Percentiles rank a stretch among this genome's conserved stretches.
These are phyloP conservation scores for Cyathus striatus DNA, from an alignment of 768 basidiomycete genomes.

Conservation along the genomic window DNA sequence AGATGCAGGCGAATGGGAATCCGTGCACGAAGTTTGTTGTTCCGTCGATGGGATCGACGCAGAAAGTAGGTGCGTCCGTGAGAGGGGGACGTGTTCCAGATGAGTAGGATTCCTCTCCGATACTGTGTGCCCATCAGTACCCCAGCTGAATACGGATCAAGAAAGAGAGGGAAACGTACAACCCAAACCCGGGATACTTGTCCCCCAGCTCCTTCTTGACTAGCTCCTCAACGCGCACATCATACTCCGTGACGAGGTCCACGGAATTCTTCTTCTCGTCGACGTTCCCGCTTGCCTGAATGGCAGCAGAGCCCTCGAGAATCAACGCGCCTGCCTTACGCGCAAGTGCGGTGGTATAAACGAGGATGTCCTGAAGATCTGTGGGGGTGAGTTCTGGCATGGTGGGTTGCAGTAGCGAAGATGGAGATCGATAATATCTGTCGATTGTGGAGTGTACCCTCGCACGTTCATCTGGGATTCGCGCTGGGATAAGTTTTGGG, in stretches of 20 bases:
- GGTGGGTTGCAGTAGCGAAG: constrained; percentile 13
- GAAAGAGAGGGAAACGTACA: constrained; percentile 40
- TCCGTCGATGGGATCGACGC: constrained; percentile 93
- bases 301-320: constrained; percentile 70
- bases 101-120: constrained; percentile 92
- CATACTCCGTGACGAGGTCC: constrained; percentile 93
- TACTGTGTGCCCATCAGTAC: constrained; percentile 36
- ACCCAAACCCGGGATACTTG: constrained; percentile 72
- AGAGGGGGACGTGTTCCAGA: constrained; percentile 63
- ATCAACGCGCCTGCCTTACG: constrained; percentile 73
- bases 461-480: background rate
- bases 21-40: constrained; percentile 88
- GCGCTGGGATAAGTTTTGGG: background rate
- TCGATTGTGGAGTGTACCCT: too few species aligned
- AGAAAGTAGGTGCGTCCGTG: constrained; percentile 90
- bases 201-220: constrained; percentile 64
- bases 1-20: constrained; percentile 87
- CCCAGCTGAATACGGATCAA: too few species aligned
- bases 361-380: constrained; percentile 57
- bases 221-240: constrained; percentile 84
- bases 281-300: constrained; percentile 51
- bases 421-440: constrained; percentile 2
- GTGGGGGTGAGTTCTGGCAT: constrained; percentile 36
- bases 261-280: constrained; percentile 92
- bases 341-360: constrained; percentile 69